Conservation (phyloP, 345 rosid species). For the Eucalyptus grandis region DNA sequence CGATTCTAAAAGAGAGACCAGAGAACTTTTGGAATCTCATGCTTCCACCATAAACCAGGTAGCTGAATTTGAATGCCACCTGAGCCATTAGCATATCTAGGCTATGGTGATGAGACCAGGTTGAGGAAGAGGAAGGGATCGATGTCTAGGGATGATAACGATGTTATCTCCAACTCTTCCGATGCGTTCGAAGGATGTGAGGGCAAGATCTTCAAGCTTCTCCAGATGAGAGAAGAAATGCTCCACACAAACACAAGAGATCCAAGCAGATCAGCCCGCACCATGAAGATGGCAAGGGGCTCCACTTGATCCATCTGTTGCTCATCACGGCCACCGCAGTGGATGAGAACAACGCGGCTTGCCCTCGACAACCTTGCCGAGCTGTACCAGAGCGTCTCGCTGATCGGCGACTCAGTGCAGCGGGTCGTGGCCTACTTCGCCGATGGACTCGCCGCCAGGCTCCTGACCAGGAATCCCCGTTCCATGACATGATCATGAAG, state of each 20-base stretch:
- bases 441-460: constrained; percentile 41
- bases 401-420: constrained; percentile 51
- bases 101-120: neutral
- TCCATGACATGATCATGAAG: constrained; percentile 45
- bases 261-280: neutral
- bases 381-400: constrained; percentile 26
- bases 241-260: constrained; percentile 14
- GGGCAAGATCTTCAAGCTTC: constrained; percentile 32
- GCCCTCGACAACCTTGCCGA: constrained; percentile 28
- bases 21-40: too few relatives aligned
- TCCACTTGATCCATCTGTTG: constrained; percentile 50
- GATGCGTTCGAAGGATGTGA: constrained; percentile 16
- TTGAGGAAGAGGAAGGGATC: constrained; percentile 21
- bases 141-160: neutral
- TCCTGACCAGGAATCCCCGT: constrained; percentile 42
- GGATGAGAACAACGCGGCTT: constrained; percentile 17
- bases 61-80: too few relatives aligned
- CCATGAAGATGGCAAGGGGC: constrained; percentile 25
- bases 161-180: neutral
- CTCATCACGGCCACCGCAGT: constrained; percentile 43
- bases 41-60: too few relatives aligned
- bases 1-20: too few relatives aligned
- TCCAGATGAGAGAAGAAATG: constrained; percentile 50
- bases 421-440: constrained; percentile 52
- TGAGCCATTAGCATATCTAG: too few relatives aligned